These are phyloP conservation scores for Tulasnella sp. DNA, from an alignment of 768 basidiomycete genomes.

Conservation along the genomic window DNA sequence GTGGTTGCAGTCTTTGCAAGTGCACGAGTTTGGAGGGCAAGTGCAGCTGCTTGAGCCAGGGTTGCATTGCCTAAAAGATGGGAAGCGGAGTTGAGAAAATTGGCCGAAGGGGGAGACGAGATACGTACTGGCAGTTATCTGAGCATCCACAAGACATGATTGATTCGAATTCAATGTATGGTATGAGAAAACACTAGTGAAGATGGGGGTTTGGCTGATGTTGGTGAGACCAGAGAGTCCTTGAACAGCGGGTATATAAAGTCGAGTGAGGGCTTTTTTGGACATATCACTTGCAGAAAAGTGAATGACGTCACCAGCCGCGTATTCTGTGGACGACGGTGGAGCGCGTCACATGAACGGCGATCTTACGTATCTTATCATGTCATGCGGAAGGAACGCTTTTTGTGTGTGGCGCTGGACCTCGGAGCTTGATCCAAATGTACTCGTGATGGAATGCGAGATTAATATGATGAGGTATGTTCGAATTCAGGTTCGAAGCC, in stretches of 20 bases:
- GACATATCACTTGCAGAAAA: not conserved
- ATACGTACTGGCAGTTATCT: not conserved
- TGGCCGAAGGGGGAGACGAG: not conserved
- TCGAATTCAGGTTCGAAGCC: too few species aligned
- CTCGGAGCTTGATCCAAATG: too few species aligned
- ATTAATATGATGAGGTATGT: too few species aligned
- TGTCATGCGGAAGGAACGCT: too few species aligned
- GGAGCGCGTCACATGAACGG: not conserved
- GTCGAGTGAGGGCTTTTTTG: not conserved
- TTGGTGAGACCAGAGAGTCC: too few species aligned
- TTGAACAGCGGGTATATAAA: not conserved
- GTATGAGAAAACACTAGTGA: too few species aligned
- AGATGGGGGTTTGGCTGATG: not conserved
- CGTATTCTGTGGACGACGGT: not conserved
- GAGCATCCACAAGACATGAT: not conserved
- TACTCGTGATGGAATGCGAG: too few species aligned
- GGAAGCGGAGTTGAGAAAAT: not conserved
- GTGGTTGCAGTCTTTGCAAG: slow-evolving; percentile 8
- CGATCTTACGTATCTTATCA: not conserved
- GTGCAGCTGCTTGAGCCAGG: not conserved
- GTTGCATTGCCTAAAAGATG: not conserved
- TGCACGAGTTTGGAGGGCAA: not conserved
- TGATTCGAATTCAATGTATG: not conserved
- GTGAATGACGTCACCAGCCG: not conserved
- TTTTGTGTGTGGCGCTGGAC: too few species aligned